These are phyloP conservation scores for Colletotrichum sp. DNA, from an alignment of 2,329 filamentous ascomycete genomes.

Conservation along the genomic window DNA sequence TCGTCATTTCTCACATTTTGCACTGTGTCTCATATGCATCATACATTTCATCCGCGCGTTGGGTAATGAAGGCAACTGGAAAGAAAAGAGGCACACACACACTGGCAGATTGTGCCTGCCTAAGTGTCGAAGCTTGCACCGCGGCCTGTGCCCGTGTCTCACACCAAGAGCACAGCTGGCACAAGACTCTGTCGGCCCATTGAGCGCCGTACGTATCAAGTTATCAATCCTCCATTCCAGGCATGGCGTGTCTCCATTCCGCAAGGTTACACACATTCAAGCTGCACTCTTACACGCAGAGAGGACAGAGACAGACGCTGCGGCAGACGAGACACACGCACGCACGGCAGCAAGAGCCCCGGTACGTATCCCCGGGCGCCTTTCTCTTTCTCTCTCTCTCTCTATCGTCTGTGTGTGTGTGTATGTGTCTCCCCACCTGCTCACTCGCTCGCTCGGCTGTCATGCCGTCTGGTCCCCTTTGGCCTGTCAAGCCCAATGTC, in stretches of 20 bases:
- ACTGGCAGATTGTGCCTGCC: neutral
- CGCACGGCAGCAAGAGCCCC: neutral
- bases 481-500: neutral
- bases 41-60: neutral
- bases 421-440: neutral
- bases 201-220: constrained; percentile 3
- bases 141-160: constrained; percentile 15
- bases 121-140: neutral
- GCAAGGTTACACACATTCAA: constrained; percentile 17
- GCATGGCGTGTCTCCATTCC: constrained; percentile 13
- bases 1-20: constrained; percentile 5
- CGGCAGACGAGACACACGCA: neutral
- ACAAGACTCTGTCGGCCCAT: neutral
- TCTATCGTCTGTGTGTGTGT: neutral
- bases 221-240: constrained; percentile 20
- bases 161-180: constrained; percentile 5
- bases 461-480: neutral
- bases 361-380: neutral
- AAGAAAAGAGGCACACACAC: neutral
- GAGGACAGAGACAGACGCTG: neutral
- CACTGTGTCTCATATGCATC: constrained; percentile 11
- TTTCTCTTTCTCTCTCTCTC: neutral
- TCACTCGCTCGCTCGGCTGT: neutral
- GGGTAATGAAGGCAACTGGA: neutral
- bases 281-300: neutral